Evolutionary conservation across 1,139 yeast genomes (phyloP).

Genomic region (Yamadazyma taylorii): DNA sequence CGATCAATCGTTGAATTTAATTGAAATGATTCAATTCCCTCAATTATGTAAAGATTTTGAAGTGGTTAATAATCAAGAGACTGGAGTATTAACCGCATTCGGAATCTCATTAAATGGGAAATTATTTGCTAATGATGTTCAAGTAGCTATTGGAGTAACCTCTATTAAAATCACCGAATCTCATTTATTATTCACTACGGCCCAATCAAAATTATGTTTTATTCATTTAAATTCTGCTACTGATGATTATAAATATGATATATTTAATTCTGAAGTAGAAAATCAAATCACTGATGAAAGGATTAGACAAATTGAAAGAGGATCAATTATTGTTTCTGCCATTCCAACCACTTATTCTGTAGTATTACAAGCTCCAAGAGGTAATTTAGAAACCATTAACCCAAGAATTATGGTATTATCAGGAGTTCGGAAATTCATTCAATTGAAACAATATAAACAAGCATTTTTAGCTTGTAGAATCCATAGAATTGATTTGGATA

Average conservation of each 20-base stretch:
- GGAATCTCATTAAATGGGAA: constrained; percentile 78
- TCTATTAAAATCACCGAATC: constrained; percentile 74
- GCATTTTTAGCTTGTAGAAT: constrained; percentile 87
- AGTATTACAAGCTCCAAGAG: constrained; percentile 91
- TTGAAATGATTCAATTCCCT: constrained; percentile 54
- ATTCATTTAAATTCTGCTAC: constrained; percentile 59
- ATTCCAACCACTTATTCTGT: constrained; percentile 85
- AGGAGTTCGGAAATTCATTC: constrained; percentile 74
- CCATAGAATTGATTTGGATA: constrained; percentile 88
- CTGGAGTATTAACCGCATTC: constrained; percentile 48
- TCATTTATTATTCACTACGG: constrained; percentile 81
- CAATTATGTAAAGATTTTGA: constrained; percentile 68
- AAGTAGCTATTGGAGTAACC: constrained; percentile 77
- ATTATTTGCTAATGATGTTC: constrained; percentile 61
- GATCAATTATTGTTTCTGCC: constrained; percentile 75
- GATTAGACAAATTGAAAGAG: constrained; percentile 85
- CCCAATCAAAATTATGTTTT: constrained; percentile 81
- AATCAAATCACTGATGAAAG: constrained; percentile 63
- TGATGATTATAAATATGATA: constrained; percentile 30
- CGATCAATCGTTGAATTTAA: constrained; percentile 24
- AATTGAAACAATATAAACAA: constrained; percentile 52
- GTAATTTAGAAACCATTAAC: constrained; percentile 89
- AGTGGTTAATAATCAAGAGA: constrained; percentile 36
- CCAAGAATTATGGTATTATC: constrained; percentile 91
- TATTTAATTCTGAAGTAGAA: constrained; percentile 18